phyloP scores from a whole-genome alignment of 2,329 filamentous ascomycete species.

The Botryotinia globosa region DNA sequence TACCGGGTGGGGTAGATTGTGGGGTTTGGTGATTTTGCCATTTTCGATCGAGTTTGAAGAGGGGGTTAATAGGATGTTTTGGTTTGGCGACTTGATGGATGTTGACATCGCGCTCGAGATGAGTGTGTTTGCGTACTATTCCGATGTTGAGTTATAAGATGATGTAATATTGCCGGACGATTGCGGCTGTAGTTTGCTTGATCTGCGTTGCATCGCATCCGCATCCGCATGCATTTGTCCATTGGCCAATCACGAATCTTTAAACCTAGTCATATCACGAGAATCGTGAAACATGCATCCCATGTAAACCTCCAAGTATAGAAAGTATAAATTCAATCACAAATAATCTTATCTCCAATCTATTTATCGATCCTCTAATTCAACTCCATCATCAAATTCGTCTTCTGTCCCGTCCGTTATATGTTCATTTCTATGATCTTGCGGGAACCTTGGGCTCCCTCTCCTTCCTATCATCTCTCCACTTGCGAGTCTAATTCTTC shows the following conservation, averaged over 20 bases:
- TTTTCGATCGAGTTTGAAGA: conserved; percentile 89
- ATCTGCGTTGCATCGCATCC: not conserved
- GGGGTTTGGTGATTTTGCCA: conserved; percentile 80
- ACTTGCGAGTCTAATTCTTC: conserved; percentile 51
- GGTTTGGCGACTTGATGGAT: not conserved
- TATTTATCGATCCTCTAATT: conserved; percentile 40
- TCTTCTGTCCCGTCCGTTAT: conserved; percentile 54
- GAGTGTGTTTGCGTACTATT: conserved; percentile 41
- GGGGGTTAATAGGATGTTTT: conserved; percentile 61
- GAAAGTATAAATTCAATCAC: not conserved
- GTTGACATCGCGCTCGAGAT: conserved; percentile 65
- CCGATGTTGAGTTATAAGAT: conserved; percentile 92
- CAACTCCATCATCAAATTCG: conserved; percentile 45
- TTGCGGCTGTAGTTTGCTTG: not conserved
- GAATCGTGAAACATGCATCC: not conserved
- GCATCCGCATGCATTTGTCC: not conserved
- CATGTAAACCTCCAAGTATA: not conserved
- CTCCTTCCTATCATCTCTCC: conserved; percentile 36
- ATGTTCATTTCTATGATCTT: conserved; percentile 31
- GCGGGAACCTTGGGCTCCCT: conserved; percentile 31
- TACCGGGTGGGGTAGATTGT: conserved; percentile 43
- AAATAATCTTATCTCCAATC: not conserved
- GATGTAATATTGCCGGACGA: conserved; percentile 70
- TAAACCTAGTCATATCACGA: not conserved
- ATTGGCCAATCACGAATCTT: not conserved